phyloP scores from a whole-genome alignment of 345 rosid species.

The Streptanthus diversifolius region DNA sequence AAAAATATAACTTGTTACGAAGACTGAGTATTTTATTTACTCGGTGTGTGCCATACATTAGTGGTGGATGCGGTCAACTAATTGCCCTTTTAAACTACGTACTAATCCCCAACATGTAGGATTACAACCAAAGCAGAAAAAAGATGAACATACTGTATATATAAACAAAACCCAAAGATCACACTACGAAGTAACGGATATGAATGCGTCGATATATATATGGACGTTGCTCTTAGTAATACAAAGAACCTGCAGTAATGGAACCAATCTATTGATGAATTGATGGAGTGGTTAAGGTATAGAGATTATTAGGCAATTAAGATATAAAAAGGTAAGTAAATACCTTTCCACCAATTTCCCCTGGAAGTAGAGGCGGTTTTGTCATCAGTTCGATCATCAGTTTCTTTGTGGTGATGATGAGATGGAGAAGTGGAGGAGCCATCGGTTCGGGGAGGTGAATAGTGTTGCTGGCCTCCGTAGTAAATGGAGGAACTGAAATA shows the following conservation, averaged over 20 bases:
- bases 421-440: slow-evolving; percentile 8
- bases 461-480: slow-evolving; percentile 92
- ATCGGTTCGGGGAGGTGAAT: slow-evolving; percentile 51
- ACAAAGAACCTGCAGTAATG: slow-evolving; percentile 31
- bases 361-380: slow-evolving; percentile 54
- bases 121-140: slow-evolving; percentile 1
- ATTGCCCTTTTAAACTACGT: background rate
- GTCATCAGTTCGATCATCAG: slow-evolving; percentile 30
- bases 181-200: slow-evolving; percentile 10
- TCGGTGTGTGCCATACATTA: slow-evolving; percentile 4
- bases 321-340: background rate
- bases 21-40: slow-evolving; percentile 8
- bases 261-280: background rate
- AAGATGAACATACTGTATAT: background rate
- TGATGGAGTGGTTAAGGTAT: background rate
- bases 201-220: background rate
- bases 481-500: slow-evolving; percentile 77
- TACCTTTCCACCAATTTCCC: slow-evolving; percentile 99
- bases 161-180: slow-evolving; percentile 17
- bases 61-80: slow-evolving; percentile 2
- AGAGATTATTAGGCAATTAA: background rate
- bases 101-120: background rate
- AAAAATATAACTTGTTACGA: slow-evolving; percentile 10
- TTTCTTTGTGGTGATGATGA: slow-evolving; percentile 28
- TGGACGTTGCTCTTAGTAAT: slow-evolving; percentile 23